Conservation (phyloP, 441 rosid genomes). For the Pelargonium citronellum region DNA sequence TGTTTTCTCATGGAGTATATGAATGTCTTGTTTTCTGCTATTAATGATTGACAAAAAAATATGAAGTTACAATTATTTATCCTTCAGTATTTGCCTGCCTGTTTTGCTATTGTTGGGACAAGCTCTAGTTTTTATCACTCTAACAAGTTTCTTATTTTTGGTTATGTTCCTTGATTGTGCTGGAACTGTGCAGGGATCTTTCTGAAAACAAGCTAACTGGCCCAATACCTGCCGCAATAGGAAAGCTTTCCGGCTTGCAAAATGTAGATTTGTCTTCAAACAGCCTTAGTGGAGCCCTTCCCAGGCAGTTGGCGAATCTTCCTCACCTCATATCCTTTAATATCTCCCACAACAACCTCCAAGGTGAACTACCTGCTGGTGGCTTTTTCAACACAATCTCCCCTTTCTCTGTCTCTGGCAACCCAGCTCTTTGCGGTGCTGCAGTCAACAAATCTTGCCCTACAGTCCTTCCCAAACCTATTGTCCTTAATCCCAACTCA, state of each 20-base stretch:
- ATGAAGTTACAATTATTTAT: not conserved
- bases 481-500: slow-evolving; percentile 62
- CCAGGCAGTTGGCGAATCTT: slow-evolving; percentile 62
- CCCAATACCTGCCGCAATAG: slow-evolving; percentile 40
- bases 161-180: slow-evolving; percentile 13
- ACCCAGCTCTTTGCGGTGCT: slow-evolving; percentile 61
- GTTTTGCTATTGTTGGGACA: slow-evolving; percentile 5
- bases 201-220: slow-evolving; percentile 50
- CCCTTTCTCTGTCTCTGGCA: slow-evolving; percentile 48
- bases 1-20: not conserved
- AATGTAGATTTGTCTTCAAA: slow-evolving; percentile 56
- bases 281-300: slow-evolving; percentile 40
- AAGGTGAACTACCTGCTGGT: slow-evolving; percentile 63
- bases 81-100: not conserved
- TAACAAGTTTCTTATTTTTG: slow-evolving; percentile 15
- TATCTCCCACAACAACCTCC: slow-evolving; percentile 56
- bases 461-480: slow-evolving; percentile 59
- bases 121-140: slow-evolving; percentile 14
- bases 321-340: slow-evolving; percentile 47
- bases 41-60: not conserved
- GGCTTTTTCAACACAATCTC: slow-evolving; percentile 54
- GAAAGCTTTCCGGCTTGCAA: slow-evolving; percentile 41
- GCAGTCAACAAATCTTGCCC: slow-evolving; percentile 59
- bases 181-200: slow-evolving; percentile 34
- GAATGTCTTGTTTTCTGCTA: not conserved